These are phyloP conservation scores for Zygotorulaspora chibaensis DNA, from an alignment of 805 yeast species.

Conservation along the genomic window DNA sequence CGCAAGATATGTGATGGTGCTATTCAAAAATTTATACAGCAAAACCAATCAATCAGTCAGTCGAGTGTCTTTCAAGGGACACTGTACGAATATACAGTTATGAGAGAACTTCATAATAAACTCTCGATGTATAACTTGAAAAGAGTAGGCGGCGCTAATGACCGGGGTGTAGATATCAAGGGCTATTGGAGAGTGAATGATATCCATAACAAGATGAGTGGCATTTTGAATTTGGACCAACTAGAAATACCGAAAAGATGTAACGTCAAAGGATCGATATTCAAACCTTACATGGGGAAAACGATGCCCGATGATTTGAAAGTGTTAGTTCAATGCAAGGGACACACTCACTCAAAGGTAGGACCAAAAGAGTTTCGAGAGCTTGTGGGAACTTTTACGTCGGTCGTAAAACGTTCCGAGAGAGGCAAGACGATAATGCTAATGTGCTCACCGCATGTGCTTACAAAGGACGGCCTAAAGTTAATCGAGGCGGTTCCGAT, in stretches of 20 bases:
- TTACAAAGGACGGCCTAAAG: slow-evolving; percentile 30
- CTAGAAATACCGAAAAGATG: slow-evolving; percentile 16
- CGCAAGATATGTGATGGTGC: slow-evolving; percentile 14
- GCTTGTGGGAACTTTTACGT: slow-evolving; percentile 30
- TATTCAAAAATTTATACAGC: slow-evolving; percentile 17
- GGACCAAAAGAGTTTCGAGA: slow-evolving; percentile 33
- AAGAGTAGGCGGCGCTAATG: slow-evolving; percentile 34
- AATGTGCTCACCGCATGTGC: slow-evolving; percentile 33
- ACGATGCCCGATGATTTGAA: slow-evolving; percentile 13
- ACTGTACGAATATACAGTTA: slow-evolving; percentile 32
- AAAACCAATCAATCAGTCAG: slow-evolving; percentile 20
- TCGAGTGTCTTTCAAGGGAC: slow-evolving; percentile 35
- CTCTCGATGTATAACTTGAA: slow-evolving; percentile 21
- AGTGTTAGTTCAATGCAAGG: slow-evolving; percentile 33
- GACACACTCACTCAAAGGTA: slow-evolving; percentile 26
- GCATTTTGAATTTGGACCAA: slow-evolving; percentile 5
- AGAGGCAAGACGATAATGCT: slow-evolving; percentile 24
- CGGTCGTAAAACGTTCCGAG: slow-evolving; percentile 17
- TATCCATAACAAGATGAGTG: slow-evolving; percentile 14
- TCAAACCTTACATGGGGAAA: slow-evolving; percentile 23
- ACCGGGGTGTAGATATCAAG: slow-evolving; percentile 33
- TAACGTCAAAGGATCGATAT: slow-evolving; percentile 14
- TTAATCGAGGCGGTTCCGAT: slow-evolving; percentile 27
- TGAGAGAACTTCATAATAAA: slow-evolving; percentile 30
- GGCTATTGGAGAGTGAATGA: slow-evolving; percentile 26